Conservation (phyloP, 1,139 yeast genomes). For the Taphrina deformans region DNA sequence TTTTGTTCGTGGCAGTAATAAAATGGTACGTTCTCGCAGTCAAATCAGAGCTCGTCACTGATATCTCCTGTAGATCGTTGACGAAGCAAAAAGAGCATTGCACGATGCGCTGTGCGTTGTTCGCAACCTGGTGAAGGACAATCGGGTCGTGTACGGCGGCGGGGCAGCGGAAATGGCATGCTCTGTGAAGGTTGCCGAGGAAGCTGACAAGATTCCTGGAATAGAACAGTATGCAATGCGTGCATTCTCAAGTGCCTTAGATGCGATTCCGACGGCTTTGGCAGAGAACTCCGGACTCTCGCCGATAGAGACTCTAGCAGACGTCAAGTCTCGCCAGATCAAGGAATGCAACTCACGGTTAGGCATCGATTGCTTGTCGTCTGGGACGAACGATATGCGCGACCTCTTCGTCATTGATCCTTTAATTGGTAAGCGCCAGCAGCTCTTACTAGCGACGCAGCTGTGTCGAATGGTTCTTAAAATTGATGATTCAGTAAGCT, state of each 20-base stretch:
- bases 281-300: slow-evolving; percentile 96
- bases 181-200: slow-evolving; percentile 86
- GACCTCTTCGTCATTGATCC: slow-evolving; percentile 95
- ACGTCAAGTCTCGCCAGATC: slow-evolving; percentile 80
- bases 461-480: slow-evolving; percentile 95
- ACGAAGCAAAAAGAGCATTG: slow-evolving; percentile 92
- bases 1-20: slow-evolving; percentile 90
- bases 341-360: slow-evolving; percentile 66
- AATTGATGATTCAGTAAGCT: slow-evolving; percentile 74
- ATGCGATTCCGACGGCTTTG: slow-evolving; percentile 86
- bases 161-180: slow-evolving; percentile 97
- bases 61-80: slow-evolving; percentile 56
- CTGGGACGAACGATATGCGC: slow-evolving; percentile 79
- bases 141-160: slow-evolving; percentile 95
- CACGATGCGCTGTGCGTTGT: slow-evolving; percentile 98
- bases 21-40: slow-evolving; percentile 62
- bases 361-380: slow-evolving; percentile 93
- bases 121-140: slow-evolving; percentile 87
- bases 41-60: background rate
- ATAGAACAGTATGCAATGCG: slow-evolving; percentile 97
- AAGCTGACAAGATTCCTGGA: slow-evolving; percentile 75
- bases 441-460: slow-evolving; percentile 90
- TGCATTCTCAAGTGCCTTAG: slow-evolving; percentile 89
- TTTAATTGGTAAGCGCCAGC: slow-evolving; percentile 94
- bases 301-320: slow-evolving; percentile 85